A percentile compares a stretch with the other conserved stretches of the same genome.
These are phyloP conservation scores for Beauveria varroae DNA, from an alignment of 2,329 filamentous ascomycete species.

Conservation along the genomic window DNA sequence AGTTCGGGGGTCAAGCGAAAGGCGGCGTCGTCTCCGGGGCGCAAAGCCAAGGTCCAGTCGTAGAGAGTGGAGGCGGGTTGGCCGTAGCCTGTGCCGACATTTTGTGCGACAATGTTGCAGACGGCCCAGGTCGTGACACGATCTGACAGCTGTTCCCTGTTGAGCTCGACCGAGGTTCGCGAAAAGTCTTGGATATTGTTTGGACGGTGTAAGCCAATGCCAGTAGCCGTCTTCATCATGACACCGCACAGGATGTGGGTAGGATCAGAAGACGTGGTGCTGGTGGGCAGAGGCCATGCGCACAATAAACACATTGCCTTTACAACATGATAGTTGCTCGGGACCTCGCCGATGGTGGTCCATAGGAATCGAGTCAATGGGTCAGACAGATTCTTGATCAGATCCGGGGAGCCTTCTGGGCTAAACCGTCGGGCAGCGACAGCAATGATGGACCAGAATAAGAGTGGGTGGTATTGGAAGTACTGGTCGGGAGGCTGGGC, in stretches of 20 bases:
- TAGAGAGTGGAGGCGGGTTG: conserved; percentile 73
- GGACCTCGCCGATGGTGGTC: conserved; percentile 69
- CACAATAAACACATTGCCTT: conserved; percentile 75
- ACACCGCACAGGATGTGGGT: conserved; percentile 76
- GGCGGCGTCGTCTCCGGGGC: conserved; percentile 51
- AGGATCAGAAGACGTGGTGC: conserved; percentile 69
- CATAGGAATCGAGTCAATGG: conserved; percentile 66
- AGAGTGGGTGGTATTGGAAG: conserved; percentile 66
- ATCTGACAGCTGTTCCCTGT: conserved; percentile 72
- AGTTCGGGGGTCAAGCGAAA: conserved; percentile 55
- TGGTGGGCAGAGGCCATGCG: conserved; percentile 78
- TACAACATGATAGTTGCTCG: conserved; percentile 71
- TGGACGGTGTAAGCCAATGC: conserved; percentile 73
- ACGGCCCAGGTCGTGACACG: conserved; percentile 76
- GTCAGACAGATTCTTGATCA: conserved; percentile 61
- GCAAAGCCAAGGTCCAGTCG: conserved; percentile 62
- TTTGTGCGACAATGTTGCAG: conserved; percentile 77
- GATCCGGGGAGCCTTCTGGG: conserved; percentile 44
- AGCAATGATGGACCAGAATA: conserved; percentile 80
- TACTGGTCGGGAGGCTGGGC: conserved; percentile 63
- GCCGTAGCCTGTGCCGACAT: conserved; percentile 74
- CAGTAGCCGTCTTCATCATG: conserved; percentile 82
- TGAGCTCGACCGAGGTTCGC: conserved; percentile 63
- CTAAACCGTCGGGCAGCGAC: conserved; percentile 67
- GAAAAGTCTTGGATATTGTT: conserved; percentile 81